A percentile compares a stretch with the other conserved stretches of the same genome.
Conservation (phyloP, 768 basidiomycete genomes). For the Calocybe indica region DNA sequence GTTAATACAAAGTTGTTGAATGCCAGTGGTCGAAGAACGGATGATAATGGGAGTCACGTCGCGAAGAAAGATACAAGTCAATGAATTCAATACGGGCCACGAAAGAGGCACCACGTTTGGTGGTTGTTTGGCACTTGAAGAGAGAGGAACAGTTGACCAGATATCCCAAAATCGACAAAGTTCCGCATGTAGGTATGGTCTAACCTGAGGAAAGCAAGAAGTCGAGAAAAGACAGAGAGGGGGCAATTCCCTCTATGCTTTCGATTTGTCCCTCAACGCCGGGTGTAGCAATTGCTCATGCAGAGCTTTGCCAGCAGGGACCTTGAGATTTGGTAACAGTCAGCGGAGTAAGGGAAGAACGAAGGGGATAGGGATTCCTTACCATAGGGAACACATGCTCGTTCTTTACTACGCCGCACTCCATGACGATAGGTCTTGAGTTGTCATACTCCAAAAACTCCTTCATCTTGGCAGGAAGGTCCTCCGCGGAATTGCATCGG, state of each 20-base stretch:
- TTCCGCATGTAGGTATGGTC: too few relatives aligned
- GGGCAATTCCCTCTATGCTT: slow-evolving; percentile 2
- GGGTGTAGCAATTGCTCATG: slow-evolving; percentile 88
- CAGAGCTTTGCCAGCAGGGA: slow-evolving; percentile 89
- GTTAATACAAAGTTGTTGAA: not conserved
- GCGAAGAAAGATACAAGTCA: too few relatives aligned
- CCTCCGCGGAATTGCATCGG: slow-evolving; percentile 59
- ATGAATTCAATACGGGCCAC: too few relatives aligned
- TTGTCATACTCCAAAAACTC: slow-evolving; percentile 96
- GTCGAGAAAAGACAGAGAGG: too few relatives aligned
- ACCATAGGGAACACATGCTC: slow-evolving; percentile 95
- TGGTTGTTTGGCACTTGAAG: too few relatives aligned
- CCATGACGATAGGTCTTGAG: slow-evolving; percentile 82
- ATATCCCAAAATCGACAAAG: too few relatives aligned
- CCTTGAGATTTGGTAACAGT: slow-evolving; percentile 32
- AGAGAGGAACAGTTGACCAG: too few relatives aligned
- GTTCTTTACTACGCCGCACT: slow-evolving; percentile 77
- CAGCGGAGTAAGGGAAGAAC: slow-evolving; percentile 2
- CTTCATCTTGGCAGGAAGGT: slow-evolving; percentile 94
- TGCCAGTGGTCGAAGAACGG: not conserved
- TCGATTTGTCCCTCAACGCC: slow-evolving; percentile 12
- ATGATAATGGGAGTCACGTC: too few relatives aligned
- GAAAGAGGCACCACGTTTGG: too few relatives aligned
- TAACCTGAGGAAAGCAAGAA: too few relatives aligned
- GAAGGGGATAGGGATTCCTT: slow-evolving; percentile 10